A percentile compares a stretch with the other conserved stretches of the same genome.
These are phyloP conservation scores for Talaromyces islandicus DNA, from an alignment of 2,329 filamentous ascomycete species.

Conservation along the genomic window DNA sequence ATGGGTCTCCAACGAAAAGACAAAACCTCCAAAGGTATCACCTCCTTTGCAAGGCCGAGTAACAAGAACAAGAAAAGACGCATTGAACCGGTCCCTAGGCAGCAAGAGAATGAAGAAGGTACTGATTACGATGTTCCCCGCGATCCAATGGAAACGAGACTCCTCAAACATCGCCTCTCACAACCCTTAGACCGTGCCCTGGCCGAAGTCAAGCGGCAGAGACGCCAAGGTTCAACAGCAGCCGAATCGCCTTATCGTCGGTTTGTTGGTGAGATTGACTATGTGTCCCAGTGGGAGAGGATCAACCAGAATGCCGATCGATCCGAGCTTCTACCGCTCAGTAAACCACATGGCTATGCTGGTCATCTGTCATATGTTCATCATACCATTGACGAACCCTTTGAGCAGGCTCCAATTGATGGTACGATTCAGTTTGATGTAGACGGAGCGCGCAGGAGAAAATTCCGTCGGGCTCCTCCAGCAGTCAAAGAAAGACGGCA, in stretches of 20 bases:
- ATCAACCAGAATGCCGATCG: background rate
- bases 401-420: conserved; percentile 25
- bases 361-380: conserved; percentile 26
- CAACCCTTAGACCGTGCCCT: background rate
- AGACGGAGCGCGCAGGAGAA: conserved; percentile 13
- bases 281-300: conserved; percentile 8
- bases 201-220: conserved; percentile 2
- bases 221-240: background rate
- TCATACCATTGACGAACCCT: conserved; percentile 26
- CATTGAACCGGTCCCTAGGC: background rate
- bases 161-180: background rate
- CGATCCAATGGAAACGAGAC: background rate
- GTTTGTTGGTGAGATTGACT: conserved; percentile 6
- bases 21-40: conserved; percentile 15
- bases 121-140: background rate
- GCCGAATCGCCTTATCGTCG: conserved; percentile 2
- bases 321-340: background rate
- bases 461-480: background rate
- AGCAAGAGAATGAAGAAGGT: background rate
- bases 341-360: background rate
- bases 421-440: conserved; percentile 28
- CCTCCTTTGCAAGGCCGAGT: conserved; percentile 21
- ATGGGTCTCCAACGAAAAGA: conserved; percentile 22
- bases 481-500: conserved; percentile 2
- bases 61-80: background rate